Base-by-base conservation (phyloP, 176 grass and related monocot species). In the Aegilops longissima region DNA sequence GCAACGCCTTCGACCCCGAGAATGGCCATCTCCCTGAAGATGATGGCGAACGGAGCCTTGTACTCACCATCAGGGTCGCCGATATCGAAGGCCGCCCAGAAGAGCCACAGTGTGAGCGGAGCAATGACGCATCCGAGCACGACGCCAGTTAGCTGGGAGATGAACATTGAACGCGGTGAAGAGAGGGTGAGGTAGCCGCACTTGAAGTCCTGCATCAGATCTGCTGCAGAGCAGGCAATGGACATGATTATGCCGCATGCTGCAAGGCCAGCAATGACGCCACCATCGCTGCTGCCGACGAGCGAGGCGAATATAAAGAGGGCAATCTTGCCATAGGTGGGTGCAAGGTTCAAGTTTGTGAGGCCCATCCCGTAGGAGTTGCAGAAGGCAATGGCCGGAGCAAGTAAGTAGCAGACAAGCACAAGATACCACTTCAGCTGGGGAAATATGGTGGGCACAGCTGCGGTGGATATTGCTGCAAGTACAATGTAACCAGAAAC, bases 191-290 rank as follows among this genome's bases (percentile, higher is more conserved):
- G 38, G 39, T 82, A 86, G 29, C 79, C 78, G 2, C 88, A 78
- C 72, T 90, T 90, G 84, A 90, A 86, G 52, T 90, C 88, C 79
- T 90, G 88, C 84, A 90, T 90, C 18, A 90, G 79, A 82, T 90
- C 88, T 1, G 84, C 88, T 2, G 84, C 75, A 3, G 88, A 90
- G 51, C 88, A 90, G 17, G 80, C 72, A 14, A 86, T 65, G n/a
- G 84, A 90, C 88, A 86, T 86, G 75, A 90, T 72, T 20, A 90
- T 56, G 64, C 84, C 88, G 9, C 79, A 90, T 25, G 88, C 79
- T 82, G 88, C 84, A 70, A 90, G 84, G 64, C 79, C 84, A 0
- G 88, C 88, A 1, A 90, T 90, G 38, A 90, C 72, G 0, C 88
- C 88, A 12, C 88, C 84, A 7, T 90, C 52, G 3, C 79, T 78